phyloP scores from a whole-genome alignment of 2,329 filamentous ascomycete genomes.

The Scytalidium lignicola region DNA sequence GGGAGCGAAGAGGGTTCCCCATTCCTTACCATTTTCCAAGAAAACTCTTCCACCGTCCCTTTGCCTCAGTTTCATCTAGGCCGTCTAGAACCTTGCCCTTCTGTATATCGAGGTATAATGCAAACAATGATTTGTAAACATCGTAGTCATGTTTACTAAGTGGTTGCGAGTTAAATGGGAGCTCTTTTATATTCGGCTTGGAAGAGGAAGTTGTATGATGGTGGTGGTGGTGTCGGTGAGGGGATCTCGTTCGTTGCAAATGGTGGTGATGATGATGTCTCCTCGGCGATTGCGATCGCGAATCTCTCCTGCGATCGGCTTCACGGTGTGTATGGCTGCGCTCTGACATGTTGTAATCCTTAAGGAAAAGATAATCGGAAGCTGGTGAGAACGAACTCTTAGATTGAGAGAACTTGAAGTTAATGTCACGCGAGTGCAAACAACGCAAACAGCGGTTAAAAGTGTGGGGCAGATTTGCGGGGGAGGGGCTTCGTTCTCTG shows the following conservation, averaged over 20 bases:
- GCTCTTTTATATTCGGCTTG: constrained; percentile 14
- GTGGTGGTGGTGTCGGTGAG: constrained; percentile 29
- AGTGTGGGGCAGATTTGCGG: too few species aligned
- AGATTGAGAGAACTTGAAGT: neutral
- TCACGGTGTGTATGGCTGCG: neutral
- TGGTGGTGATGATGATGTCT: constrained; percentile 8
- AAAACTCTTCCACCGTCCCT: constrained; percentile 92
- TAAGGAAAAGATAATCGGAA: neutral
- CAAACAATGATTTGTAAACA: constrained; percentile 66
- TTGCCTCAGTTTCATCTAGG: constrained; percentile 69
- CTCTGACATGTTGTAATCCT: constrained; percentile 3
- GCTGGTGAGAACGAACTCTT: neutral
- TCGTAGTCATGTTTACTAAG: constrained; percentile 66
- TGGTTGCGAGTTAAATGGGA: constrained; percentile 62
- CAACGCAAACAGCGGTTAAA: too few species aligned
- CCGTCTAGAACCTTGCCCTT: constrained; percentile 67
- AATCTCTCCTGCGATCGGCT: neutral
- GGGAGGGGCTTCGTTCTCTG: too few species aligned
- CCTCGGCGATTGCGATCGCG: constrained; percentile 11
- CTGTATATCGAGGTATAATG: constrained; percentile 81
- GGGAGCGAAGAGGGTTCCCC: neutral
- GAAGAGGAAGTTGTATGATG: constrained; percentile 27
- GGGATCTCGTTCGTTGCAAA: constrained; percentile 9
- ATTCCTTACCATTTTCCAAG: constrained; percentile 71
- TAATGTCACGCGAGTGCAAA: too few species aligned